Evolutionary conservation across 2,329 filamentous ascomycete species (phyloP).

Genomic region (Aspergillus sp.): DNA sequence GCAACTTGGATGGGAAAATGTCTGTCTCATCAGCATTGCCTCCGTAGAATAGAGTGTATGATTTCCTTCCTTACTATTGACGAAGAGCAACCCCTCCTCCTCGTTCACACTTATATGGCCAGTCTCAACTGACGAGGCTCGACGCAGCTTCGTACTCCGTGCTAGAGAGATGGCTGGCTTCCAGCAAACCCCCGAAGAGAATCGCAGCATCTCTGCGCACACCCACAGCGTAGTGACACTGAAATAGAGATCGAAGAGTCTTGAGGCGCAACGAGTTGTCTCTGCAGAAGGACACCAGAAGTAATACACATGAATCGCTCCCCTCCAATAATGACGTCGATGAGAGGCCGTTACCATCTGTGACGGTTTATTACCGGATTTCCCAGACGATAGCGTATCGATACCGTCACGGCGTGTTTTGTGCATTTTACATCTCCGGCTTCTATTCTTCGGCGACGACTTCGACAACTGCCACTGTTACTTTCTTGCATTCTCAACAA

Average conservation of each 20-base stretch:
- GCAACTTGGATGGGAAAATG: constrained; percentile 72
- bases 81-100: constrained; percentile 78
- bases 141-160: constrained; percentile 11
- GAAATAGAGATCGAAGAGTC: not conserved
- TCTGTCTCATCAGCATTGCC: constrained; percentile 42
- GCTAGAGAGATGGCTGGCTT: constrained; percentile 3
- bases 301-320: no score
- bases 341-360: not conserved
- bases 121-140: constrained; percentile 54
- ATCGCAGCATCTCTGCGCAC: constrained; percentile 14
- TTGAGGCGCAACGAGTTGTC: no score
- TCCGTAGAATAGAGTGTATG: not conserved
- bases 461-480: no score
- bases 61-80: constrained; percentile 61
- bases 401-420: constrained; percentile 19
- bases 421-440: constrained; percentile 5
- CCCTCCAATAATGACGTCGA: constrained; percentile 7
- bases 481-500: no score
- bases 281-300: no score
- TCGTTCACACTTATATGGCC: constrained; percentile 72
- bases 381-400: not conserved
- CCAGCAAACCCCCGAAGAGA: constrained; percentile 5
- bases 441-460: not conserved
- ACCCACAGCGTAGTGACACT: not conserved
- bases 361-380: not conserved